These are phyloP conservation scores for Pichia sp. DNA, from an alignment of 1,139 yeast species.

Conservation along the genomic window DNA sequence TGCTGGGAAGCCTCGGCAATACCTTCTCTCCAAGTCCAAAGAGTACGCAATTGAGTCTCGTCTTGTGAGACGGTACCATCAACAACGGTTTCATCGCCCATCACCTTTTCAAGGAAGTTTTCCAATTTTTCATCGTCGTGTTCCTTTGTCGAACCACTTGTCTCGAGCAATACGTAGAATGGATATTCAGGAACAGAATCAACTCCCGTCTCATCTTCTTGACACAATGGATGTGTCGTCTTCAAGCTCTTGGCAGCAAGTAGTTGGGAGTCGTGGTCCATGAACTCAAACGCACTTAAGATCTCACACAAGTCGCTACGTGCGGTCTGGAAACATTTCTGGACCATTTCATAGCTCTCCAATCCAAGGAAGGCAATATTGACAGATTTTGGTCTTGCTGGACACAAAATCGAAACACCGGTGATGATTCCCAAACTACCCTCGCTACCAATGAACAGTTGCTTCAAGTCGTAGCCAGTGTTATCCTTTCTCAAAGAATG, in stretches of 20 bases:
- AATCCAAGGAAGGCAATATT: slow-evolving; percentile 90
- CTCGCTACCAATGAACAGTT: slow-evolving; percentile 87
- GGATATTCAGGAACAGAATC: slow-evolving; percentile 53
- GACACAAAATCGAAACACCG: slow-evolving; percentile 84
- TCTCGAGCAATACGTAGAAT: slow-evolving; percentile 86
- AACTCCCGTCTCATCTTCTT: slow-evolving; percentile 41
- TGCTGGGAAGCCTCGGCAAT: slow-evolving; percentile 84
- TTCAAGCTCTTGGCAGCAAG: slow-evolving; percentile 54
- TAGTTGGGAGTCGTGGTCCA: slow-evolving; percentile 76
- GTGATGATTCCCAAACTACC: slow-evolving; percentile 90
- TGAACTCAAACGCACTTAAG: slow-evolving; percentile 89
- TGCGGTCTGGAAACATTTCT: slow-evolving; percentile 74
- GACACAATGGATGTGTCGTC: slow-evolving; percentile 57
- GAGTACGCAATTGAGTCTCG: slow-evolving; percentile 72
- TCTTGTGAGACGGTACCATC: slow-evolving; percentile 98
- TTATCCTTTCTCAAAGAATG: slow-evolving; percentile 86
- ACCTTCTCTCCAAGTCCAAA: slow-evolving; percentile 95
- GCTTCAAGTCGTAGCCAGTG: slow-evolving; percentile 91
- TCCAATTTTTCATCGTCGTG: slow-evolving; percentile 79
- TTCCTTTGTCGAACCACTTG: slow-evolving; percentile 87
- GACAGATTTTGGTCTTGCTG: slow-evolving; percentile 82
- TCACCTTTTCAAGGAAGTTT: slow-evolving; percentile 70
- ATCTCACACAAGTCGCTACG: slow-evolving; percentile 78
- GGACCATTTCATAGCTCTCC: slow-evolving; percentile 75
- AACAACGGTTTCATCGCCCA: slow-evolving; percentile 77